Evolutionary conservation across 1,284 basidiomycete species (phyloP).

Genomic region (Blastosporella zonata): DNA sequence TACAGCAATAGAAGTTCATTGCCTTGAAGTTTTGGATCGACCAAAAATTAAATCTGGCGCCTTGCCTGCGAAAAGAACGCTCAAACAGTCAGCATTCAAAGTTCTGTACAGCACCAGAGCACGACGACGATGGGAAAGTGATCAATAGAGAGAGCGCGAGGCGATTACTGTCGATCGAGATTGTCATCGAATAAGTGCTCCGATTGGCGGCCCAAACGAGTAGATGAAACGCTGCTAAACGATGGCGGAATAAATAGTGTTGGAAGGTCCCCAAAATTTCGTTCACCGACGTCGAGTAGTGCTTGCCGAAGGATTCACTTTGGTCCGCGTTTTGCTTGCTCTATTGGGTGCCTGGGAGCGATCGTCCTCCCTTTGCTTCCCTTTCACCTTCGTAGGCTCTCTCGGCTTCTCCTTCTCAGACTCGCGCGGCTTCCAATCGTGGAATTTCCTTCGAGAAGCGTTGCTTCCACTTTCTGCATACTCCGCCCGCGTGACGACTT

Average conservation of each 20-base stretch:
- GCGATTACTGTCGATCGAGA: background rate
- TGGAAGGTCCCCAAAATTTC: constrained; percentile 4
- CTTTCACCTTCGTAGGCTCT: constrained; percentile 27
- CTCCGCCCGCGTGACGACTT: constrained; percentile 71
- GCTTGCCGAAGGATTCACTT: constrained; percentile 19
- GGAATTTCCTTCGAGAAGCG: constrained; percentile 69
- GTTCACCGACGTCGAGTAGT: constrained; percentile 27
- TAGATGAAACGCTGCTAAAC: too few relatives aligned
- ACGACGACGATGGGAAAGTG: background rate
- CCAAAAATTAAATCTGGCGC: background rate
- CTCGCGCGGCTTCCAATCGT: constrained; percentile 36
- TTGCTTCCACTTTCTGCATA: constrained; percentile 80
- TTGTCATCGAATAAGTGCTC: background rate
- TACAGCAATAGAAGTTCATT: too few relatives aligned
- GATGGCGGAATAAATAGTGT: too few relatives aligned
- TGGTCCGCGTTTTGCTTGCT: constrained; percentile 23
- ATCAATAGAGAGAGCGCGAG: background rate
- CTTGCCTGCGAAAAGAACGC: constrained; percentile 1
- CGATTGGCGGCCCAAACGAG: background rate
- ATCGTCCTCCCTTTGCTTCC: constrained; percentile 33
- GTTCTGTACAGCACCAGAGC: constrained; percentile 1
- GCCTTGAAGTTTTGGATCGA: too few relatives aligned
- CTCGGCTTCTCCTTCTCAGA: constrained; percentile 32
- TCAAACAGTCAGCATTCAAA: background rate
- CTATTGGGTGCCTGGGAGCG: constrained; percentile 26